Conservation (phyloP, 1,284 basidiomycete species). For the Boletellus sp. region DNA sequence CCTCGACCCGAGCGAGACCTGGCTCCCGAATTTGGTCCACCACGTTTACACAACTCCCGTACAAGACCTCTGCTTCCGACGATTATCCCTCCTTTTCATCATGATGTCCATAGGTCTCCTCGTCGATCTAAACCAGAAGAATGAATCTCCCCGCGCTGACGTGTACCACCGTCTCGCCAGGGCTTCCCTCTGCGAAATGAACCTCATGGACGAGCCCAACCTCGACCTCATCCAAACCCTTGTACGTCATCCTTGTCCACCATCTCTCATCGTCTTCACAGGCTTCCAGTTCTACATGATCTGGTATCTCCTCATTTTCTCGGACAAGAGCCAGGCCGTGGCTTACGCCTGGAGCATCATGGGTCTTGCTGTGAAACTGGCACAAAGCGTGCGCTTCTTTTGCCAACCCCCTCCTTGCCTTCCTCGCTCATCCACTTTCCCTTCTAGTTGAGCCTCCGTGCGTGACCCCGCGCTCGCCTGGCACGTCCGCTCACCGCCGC, state of each 20-base stretch:
- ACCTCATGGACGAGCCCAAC: constrained; percentile 66
- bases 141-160: constrained; percentile 56
- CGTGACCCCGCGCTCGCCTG: constrained; percentile 26
- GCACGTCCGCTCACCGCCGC: constrained; percentile 23
- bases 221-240: constrained; percentile 63
- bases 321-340: constrained; percentile 61
- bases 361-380: constrained; percentile 59
- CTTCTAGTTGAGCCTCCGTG: constrained; percentile 53
- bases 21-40: constrained; percentile 60
- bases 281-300: constrained; percentile 62
- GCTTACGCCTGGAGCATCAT: constrained; percentile 69
- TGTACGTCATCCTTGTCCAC: constrained; percentile 37
- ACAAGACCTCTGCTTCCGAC: constrained; percentile 54
- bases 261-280: constrained; percentile 16
- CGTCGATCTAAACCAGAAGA: constrained; percentile 55
- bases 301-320: constrained; percentile 67
- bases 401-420: neutral
- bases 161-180: constrained; percentile 65
- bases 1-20: constrained; percentile 62
- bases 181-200: constrained; percentile 66
- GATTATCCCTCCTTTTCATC: constrained; percentile 62
- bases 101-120: constrained; percentile 65
- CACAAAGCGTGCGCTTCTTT: constrained; percentile 48
- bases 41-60: constrained; percentile 59
- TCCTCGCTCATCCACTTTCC: constrained; percentile 2